Percentiles rank a stretch among this genome's conserved stretches.
These are phyloP conservation scores for Cucumis sativus DNA, from an alignment of 306 rosid genomes.

Conservation along the genomic window DNA sequence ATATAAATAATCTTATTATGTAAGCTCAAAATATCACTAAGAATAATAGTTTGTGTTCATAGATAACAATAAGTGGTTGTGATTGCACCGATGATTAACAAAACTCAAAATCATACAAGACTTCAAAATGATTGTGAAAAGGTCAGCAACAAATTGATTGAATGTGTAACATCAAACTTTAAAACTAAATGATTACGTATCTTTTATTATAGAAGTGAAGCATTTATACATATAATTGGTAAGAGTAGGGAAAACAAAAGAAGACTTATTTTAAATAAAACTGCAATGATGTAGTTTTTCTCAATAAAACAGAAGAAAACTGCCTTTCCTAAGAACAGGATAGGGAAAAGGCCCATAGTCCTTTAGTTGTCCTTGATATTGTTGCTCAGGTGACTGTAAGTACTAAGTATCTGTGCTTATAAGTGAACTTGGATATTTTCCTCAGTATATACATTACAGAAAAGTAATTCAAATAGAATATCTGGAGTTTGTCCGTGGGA, in stretches of 20 bases:
- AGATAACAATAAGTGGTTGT: background rate
- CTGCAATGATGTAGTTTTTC: background rate
- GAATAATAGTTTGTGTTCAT: background rate
- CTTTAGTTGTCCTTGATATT: background rate
- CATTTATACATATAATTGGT: background rate
- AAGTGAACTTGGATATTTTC: background rate
- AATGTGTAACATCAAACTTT: background rate
- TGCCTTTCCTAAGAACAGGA: background rate
- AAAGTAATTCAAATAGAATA: background rate
- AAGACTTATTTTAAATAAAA: background rate
- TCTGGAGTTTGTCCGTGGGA: background rate
- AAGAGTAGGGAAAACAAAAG: background rate
- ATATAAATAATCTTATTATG: constrained; percentile 9
- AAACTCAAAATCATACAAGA: background rate
- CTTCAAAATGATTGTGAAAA: background rate
- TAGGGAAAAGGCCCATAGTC: background rate
- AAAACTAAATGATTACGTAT: background rate
- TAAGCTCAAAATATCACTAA: background rate
- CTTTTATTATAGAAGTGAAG: background rate
- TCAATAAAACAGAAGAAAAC: background rate
- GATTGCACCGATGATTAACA: background rate
- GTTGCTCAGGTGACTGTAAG: background rate
- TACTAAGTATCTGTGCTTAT: background rate
- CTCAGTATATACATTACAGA: background rate
- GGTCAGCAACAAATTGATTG: background rate